Base-by-base conservation (phyloP, 2,329 filamentous ascomycete genomes). In the Xylariomycetidae sp. region DNA sequence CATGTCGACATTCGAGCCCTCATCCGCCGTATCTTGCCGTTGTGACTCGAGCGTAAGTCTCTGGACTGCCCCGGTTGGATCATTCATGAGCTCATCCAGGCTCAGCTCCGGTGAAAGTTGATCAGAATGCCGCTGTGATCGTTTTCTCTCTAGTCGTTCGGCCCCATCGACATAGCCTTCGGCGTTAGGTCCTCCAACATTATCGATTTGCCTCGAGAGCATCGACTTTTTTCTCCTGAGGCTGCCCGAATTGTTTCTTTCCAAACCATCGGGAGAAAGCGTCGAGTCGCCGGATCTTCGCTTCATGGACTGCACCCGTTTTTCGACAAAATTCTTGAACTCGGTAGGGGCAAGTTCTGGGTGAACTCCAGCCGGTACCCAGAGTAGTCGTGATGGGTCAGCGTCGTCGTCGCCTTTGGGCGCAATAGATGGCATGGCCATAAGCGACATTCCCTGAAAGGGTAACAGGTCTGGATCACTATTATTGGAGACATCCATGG, bases 271-370 rank as follows among this genome's bases (percentile, higher is more conserved):
- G 5, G 73, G 63, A 18, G 79, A 77, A 29, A 88, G 63, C 23
- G 70, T 70, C 43, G 72, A 82, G 46, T 82, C 88, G 16, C 83
- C 82, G 1, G 89, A 94, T 49, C 86, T 78, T 46, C 89, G 74
- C 57, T 88, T 82, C 49, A 97, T 94, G 22, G 86, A 83, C 48
- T 95, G 85, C 10, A 96, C 87, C 53, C 89, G 82, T 42, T 89
- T 94, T 53, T 98, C 90, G 3, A 98, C 74, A 48, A 97, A 98
- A 1, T 84, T 90, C 61, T 94, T 96, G 70, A 97, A 98, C 49
- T 96, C 92, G 54, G 85, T 88, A 1, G 92, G 92, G 3, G 92
- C 92, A 30, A 98, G 70, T 61, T 98, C 92, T 1, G 92, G 92
- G 51, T 98, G 92, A 17, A 98, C 74, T 38, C 88, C 80, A 16